Base-by-base conservation (phyloP, 2,329 filamentous ascomycete species). In the Trichocomaceae sp. region DNA sequence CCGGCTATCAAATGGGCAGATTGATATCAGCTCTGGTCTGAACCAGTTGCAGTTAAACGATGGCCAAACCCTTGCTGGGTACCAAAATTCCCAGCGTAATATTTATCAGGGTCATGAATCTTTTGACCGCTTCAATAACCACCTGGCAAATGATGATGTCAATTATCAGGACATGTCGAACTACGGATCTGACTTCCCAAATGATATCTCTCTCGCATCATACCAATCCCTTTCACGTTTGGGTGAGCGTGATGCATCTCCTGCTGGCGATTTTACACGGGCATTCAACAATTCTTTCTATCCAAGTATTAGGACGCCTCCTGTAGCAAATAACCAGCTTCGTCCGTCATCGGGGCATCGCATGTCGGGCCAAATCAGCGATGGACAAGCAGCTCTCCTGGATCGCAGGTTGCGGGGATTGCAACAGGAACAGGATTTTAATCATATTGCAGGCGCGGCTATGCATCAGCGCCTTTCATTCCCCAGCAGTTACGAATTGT, bases 391-490 rank as follows among this genome's bases (percentile, higher is more conserved):
- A 23, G 72, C 69, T 2, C 64, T 75, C 19, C 64, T 80, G 26
- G 77, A 81, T 53, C 75, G 75, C 55, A 78, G 77, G 57, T 63
- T 81, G 19, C 71, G 74, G 15, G 74, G 73, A 17, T 69, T 77
- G 49, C 75, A 79, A 57, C 66, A 73, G 44, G 73, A 73, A 7
- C 70, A 72, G 41, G 69, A 73, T 5, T 63, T 68, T 20, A 50
- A 63, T 10, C 65, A 66, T 35, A 57, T 59, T 15, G 55, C 63
- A 9, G 58, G 59, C 2, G 66, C 64, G 46, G 55, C 66, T 7
- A 47, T 72, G 0, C 64, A 68, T 20, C 58, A 60, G 41, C 63
- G 67, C 17, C 62, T 68, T 49, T 62, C 63, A n/a, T 67, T 66
- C 46, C 58, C 65, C 8, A 61, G 62, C 22, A 61, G 63, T 7